Percentiles rank a stretch among this genome's conserved stretches.
Conservation (phyloP, 345 rosid genomes). For the Erodium maritimum region DNA sequence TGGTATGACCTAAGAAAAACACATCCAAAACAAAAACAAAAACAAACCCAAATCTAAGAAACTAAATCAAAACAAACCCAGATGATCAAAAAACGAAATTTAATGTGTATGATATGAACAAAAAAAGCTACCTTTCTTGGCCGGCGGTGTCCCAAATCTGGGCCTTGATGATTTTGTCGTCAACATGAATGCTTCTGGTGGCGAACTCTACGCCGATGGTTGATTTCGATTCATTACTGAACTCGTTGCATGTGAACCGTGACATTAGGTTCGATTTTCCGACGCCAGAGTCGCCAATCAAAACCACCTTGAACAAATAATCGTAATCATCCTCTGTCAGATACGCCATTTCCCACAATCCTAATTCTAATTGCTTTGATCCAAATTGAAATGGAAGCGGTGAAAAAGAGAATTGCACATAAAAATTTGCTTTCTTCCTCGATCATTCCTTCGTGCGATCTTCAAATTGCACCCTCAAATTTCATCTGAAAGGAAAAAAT, state of each 20-base stretch:
- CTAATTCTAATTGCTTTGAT: too few species aligned
- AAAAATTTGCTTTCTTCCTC: too few species aligned
- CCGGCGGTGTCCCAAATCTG: too few species aligned
- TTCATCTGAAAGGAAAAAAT: too few species aligned
- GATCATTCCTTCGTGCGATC: too few species aligned
- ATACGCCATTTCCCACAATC: too few species aligned
- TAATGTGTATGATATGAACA: neutral
- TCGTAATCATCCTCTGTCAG: constrained; percentile 68
- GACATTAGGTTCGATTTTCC: constrained; percentile 71
- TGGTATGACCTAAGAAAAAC: too few species aligned
- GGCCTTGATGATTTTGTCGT: constrained; percentile 64
- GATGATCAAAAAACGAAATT: neutral
- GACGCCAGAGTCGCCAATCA: constrained; percentile 74
- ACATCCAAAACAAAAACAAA: too few species aligned
- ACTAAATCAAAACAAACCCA: neutral
- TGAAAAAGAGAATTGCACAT: too few species aligned
- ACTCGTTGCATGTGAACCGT: constrained; percentile 65
- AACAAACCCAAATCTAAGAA: too few species aligned
- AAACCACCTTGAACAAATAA: constrained; percentile 58
- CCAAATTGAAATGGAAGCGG: too few species aligned
- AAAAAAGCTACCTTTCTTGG: constrained; percentile 55
- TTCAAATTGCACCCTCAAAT: too few species aligned
- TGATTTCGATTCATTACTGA: constrained; percentile 74
- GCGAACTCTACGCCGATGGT: constrained; percentile 88
- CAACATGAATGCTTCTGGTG: constrained; percentile 62